These are phyloP conservation scores for Periconia sp. DNA, from an alignment of 2,329 filamentous ascomycete species.

Conservation along the genomic window DNA sequence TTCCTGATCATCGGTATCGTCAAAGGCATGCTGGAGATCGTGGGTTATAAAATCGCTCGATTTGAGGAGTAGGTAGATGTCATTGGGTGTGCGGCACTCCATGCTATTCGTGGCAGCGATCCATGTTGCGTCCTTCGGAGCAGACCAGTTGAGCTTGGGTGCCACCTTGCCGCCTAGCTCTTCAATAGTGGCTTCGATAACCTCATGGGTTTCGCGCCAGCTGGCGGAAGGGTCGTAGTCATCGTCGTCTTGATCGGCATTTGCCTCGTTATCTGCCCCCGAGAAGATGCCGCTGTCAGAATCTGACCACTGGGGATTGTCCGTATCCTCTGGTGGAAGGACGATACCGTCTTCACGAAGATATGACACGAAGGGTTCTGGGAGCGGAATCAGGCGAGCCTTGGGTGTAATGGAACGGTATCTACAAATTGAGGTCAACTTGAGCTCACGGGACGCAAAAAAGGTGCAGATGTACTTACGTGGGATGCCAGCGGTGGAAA, in stretches of 20 bases:
- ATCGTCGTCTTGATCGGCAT: conserved; percentile 59
- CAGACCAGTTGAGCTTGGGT: conserved; percentile 96
- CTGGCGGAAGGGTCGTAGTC: conserved; percentile 62
- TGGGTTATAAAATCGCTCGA: conserved; percentile 93
- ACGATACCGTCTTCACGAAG: conserved; percentile 91
- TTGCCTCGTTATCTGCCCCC: conserved; percentile 46
- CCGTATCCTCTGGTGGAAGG: conserved; percentile 69
- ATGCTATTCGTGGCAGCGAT: conserved; percentile 86
- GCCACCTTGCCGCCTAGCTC: conserved; percentile 84
- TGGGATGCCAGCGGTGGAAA: conserved; percentile 87
- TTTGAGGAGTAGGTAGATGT: conserved; percentile 92
- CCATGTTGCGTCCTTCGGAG: conserved; percentile 94
- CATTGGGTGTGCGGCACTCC: conserved; percentile 84
- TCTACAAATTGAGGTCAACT: conserved; percentile 44
- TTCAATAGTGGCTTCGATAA: conserved; percentile 74
- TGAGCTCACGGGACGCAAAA: background rate
- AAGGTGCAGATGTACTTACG: conserved; percentile 46
- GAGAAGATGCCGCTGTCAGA: conserved; percentile 57
- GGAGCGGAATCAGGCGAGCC: conserved; percentile 79
- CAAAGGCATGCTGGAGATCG: conserved; percentile 90
- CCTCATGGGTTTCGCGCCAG: conserved; percentile 72
- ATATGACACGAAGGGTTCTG: conserved; percentile 76
- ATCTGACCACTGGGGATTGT: conserved; percentile 47
- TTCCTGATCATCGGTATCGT: conserved; percentile 58
- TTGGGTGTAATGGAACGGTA: conserved; percentile 82